phyloP scores from a whole-genome alignment of 768 basidiomycete species.

The Amylocystis lapponica region DNA sequence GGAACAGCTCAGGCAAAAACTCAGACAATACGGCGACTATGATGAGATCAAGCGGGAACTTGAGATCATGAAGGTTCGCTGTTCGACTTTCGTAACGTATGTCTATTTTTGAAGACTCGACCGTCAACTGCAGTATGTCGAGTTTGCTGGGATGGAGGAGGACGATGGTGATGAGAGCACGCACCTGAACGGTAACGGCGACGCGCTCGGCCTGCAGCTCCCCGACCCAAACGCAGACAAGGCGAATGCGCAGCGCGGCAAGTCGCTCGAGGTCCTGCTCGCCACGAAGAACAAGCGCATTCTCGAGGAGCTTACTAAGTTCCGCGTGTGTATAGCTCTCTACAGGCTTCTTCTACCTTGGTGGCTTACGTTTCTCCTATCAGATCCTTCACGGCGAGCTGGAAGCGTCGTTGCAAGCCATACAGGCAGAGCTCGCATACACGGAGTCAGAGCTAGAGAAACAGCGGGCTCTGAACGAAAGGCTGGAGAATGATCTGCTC shows the following conservation, averaged over 20 bases:
- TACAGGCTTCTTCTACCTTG: neutral
- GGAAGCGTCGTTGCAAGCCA: conserved; percentile 55
- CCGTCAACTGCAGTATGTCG: conserved; percentile 66
- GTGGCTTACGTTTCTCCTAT: neutral
- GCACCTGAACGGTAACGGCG: conserved; percentile 33
- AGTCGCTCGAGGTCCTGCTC: conserved; percentile 85
- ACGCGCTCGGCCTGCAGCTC: conserved; percentile 54
- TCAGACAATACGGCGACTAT: conserved; percentile 79
- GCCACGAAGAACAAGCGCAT: conserved; percentile 92
- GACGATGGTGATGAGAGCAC: conserved; percentile 51
- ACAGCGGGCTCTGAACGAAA: conserved; percentile 78
- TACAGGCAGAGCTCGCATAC: conserved; percentile 51
- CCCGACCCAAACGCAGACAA: conserved; percentile 90
- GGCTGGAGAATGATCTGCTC: conserved; percentile 86
- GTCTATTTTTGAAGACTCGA: neutral
- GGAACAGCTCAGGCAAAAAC: conserved; percentile 57
- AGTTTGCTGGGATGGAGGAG: conserved; percentile 86
- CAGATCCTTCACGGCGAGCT: conserved; percentile 84
- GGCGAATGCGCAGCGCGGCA: conserved; percentile 66
- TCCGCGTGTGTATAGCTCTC: conserved; percentile 50
- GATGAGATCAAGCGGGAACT: conserved; percentile 98
- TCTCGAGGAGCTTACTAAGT: conserved; percentile 87
- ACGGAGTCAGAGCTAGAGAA: conserved; percentile 67
- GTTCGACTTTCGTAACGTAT: neutral
- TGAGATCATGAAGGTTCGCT: conserved; percentile 91